A percentile compares a stretch with the other conserved stretches of the same genome.
Evolutionary conservation across 176 grass and related monocot species (phyloP).

Genomic region (maize (Zea mays)): DNA sequence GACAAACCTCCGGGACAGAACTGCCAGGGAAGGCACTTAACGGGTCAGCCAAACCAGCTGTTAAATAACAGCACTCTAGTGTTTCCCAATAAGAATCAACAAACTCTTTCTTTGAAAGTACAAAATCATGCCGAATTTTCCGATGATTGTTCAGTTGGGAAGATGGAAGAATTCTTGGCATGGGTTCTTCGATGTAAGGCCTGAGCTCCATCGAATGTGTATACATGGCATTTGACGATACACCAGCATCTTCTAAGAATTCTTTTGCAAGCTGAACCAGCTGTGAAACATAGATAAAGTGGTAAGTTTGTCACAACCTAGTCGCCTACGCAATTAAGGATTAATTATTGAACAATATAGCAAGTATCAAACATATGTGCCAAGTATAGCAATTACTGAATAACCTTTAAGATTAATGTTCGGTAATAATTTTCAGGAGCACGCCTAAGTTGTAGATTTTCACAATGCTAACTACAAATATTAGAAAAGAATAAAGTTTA

Average conservation of each 20-base stretch:
- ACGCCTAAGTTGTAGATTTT: constrained; percentile 7
- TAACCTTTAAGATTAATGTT: not conserved
- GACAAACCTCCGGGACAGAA: constrained; percentile 78
- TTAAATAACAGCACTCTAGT: constrained; percentile 83
- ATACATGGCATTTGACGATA: constrained; percentile 42
- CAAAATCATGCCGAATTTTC: constrained; percentile 87
- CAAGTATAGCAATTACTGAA: constrained; percentile 15
- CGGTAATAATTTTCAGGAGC: not conserved
- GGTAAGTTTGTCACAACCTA: constrained; percentile 7
- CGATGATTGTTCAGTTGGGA: constrained; percentile 43
- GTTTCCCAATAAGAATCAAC: constrained; percentile 97
- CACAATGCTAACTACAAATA: constrained; percentile 14
- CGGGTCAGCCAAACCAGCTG: constrained; percentile 53
- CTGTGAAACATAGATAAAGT: constrained; percentile 46
- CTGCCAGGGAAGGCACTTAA: constrained; percentile 85
- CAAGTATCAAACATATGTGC: not conserved
- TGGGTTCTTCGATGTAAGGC: constrained; percentile 96
- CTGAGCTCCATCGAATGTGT: constrained; percentile 81
- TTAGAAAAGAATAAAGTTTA: not conserved
- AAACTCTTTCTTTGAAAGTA: constrained; percentile 64
- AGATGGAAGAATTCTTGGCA: constrained; percentile 57
- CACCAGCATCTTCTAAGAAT: constrained; percentile 49
- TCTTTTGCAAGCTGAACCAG: constrained; percentile 72
- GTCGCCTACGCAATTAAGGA: constrained; percentile 10
- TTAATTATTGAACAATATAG: not conserved